Conservation (phyloP, 1,139 yeast genomes). For the Diutina neorugosa region DNA sequence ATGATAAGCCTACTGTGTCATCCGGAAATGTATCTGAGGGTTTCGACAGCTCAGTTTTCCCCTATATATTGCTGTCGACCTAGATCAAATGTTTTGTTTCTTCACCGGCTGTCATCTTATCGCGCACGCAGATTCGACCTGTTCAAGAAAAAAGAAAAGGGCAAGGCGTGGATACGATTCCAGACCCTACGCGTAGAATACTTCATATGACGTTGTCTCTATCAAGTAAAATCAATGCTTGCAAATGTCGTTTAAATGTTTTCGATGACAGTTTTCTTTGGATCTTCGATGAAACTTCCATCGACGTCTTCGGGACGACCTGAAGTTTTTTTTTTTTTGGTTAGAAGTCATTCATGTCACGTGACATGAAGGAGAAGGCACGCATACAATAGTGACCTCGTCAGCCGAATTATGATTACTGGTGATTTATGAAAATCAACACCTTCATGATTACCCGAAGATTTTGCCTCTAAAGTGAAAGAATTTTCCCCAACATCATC, state of each 20-base stretch:
- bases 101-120: background rate
- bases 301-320: background rate
- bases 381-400: background rate
- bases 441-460: background rate
- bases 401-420: background rate
- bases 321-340: background rate
- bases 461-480: background rate
- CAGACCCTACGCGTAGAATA: background rate
- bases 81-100: background rate
- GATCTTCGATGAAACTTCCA: background rate
- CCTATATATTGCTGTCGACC: background rate
- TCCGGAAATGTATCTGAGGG: background rate
- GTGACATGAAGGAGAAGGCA: background rate
- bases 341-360: background rate
- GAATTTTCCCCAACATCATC: background rate
- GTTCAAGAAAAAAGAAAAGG: background rate
- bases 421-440: background rate
- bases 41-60: background rate
- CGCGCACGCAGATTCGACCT: background rate
- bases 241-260: background rate
- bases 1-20: too few relatives aligned
- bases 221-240: background rate
- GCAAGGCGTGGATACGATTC: background rate
- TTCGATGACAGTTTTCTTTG: background rate
- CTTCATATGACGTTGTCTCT: background rate